A percentile compares a stretch with the other conserved stretches of the same genome.
These are phyloP conservation scores for Exidia glandulosa DNA, from an alignment of 768 basidiomycete genomes.

Conservation along the genomic window DNA sequence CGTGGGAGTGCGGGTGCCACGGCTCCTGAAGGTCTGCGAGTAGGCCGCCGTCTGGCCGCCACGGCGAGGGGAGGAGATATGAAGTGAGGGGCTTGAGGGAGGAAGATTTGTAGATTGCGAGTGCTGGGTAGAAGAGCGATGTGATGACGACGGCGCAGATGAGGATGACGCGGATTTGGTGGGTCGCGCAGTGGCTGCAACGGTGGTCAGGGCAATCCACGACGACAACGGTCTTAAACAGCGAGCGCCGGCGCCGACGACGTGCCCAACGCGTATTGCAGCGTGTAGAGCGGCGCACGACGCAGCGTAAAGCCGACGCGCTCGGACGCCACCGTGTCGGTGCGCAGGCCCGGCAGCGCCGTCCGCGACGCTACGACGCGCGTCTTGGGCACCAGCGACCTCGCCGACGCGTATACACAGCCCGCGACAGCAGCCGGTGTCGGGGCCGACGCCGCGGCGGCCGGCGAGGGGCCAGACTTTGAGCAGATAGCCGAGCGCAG, in stretches of 20 bases:
- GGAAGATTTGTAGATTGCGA: conserved; percentile 71
- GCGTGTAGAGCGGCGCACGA: neutral
- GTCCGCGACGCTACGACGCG: neutral
- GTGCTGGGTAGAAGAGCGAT: conserved; percentile 82
- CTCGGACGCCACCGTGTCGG: neutral
- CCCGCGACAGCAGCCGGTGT: neutral
- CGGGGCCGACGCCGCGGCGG: neutral
- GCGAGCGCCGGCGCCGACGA: neutral
- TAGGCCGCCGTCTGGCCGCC: conserved; percentile 33
- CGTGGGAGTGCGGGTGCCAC: conserved; percentile 32
- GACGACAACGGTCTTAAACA: neutral
- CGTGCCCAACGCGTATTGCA: neutral
- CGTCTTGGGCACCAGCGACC: neutral
- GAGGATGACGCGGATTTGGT: conserved; percentile 82
- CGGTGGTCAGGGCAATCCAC: conserved; percentile 1
- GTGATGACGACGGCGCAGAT: conserved; percentile 83
- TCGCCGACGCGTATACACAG: neutral
- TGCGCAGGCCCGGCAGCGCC: neutral
- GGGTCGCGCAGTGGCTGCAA: conserved; percentile 73
- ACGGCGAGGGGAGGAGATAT: conserved; percentile 3
- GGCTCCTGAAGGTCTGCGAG: conserved; percentile 49
- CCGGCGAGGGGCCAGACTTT: neutral
- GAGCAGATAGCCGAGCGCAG: neutral
- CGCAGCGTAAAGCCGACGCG: neutral
- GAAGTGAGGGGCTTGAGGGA: conserved; percentile 40